Base-by-base conservation (phyloP, 441 rosid genomes). In the Corymbia calophylla region DNA sequence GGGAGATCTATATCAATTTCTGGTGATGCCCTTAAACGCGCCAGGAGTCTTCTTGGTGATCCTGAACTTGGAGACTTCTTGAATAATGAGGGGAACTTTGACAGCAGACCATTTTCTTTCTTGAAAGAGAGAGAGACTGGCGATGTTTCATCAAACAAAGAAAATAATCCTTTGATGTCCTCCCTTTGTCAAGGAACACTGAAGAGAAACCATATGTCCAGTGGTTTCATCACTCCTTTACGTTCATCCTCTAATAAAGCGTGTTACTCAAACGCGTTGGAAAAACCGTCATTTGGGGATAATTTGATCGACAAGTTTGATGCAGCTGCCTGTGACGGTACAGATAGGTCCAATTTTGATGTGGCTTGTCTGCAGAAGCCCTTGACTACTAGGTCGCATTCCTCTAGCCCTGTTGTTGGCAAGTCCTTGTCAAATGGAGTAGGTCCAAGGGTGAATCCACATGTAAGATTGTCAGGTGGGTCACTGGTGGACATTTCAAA, bases 21-120 rank as follows among this genome's bases (percentile, higher is more conserved):
- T 25, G 93, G 90, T 92, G 96, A 95, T 91, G 99, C 99, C 88
- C 91, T 98, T 92, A 93, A 94, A 86, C 99, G 99, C 90, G 99
- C 98, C 89, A 97, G 95, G 92, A 95, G 93, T 80, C 99, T 97
- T 93, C 99, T 98, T 92, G 99, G 99, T 88, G 99, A 95, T 86
- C 98, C 99, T 32, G 99, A 96, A 85, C 85, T 95, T 53, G 99
- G 95, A 89, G 88, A 88, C 93, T 92, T 94, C 90, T 93, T 94
- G 87, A 92, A 92, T 87, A 92, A 92, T 87, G 95, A 94, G 90
- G 95, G 81, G 73, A 93, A 92, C 47, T 88, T 82, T 51, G 91
- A 88, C 91, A 94, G 92, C 90, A 90, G 89, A n/a, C 90, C 92
- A 31, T 89, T 87, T 90, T 90, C 94, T 55, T 91, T 88, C 90